Evolutionary conservation across 148 eudicot species (phyloP).

Genomic region (Silene latifolia): DNA sequence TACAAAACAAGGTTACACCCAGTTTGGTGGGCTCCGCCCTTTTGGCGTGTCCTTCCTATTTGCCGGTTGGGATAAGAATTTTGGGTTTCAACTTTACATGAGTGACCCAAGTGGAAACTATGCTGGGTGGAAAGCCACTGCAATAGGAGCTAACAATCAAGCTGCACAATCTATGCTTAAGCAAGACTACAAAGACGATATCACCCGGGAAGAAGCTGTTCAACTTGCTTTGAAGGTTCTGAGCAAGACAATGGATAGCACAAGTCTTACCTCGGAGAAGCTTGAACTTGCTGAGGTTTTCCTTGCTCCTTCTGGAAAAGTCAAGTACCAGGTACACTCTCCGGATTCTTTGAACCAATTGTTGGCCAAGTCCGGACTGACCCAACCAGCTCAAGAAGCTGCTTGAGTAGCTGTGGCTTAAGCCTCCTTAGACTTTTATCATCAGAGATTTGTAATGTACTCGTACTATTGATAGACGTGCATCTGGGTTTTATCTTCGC

Average conservation of each 20-base stretch:
- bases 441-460: no score
- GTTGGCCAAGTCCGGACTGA: conserved; percentile 62
- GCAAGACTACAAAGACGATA: conserved; percentile 94
- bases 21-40: conserved; percentile 92
- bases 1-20: conserved; percentile 92
- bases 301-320: conserved; percentile 56
- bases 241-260: conserved; percentile 96
- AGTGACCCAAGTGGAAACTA: conserved; percentile 95
- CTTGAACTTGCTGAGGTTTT: conserved; percentile 87
- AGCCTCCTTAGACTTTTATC: no score
- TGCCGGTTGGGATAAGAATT: conserved; percentile 87
- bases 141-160: conserved; percentile 83
- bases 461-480: no score
- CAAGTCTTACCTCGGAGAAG: conserved; percentile 88
- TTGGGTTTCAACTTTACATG: conserved; percentile 82
- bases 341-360: conserved; percentile 67
- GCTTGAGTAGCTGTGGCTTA: conserved; percentile 20
- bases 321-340: conserved; percentile 81
- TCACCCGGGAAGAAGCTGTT: conserved; percentile 77
- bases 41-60: conserved; percentile 88
- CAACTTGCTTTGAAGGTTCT: conserved; percentile 88
- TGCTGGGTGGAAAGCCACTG: conserved; percentile 96
- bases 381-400: conserved; percentile 62
- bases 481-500: no score
- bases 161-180: conserved; percentile 96